Evolutionary conservation across 2,329 filamentous ascomycete species (phyloP).

Genomic region (Aspergillus alliaceus): DNA sequence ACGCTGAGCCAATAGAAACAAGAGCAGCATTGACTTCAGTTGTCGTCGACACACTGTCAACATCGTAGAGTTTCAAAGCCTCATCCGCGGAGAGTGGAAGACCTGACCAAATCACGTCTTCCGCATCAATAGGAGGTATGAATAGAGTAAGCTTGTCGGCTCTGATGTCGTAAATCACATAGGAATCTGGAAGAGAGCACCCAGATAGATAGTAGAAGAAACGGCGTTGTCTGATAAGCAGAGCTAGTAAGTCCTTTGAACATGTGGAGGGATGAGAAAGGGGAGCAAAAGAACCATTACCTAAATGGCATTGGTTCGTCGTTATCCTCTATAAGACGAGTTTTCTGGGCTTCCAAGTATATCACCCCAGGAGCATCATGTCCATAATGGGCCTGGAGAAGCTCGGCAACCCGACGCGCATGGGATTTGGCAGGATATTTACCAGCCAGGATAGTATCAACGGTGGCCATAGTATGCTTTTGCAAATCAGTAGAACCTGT

Average conservation of each 20-base stretch:
- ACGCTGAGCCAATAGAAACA: conserved; percentile 45
- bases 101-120: conserved; percentile 90
- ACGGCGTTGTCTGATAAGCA: conserved; percentile 69
- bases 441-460: conserved; percentile 48
- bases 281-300: conserved; percentile 44
- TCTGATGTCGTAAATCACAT: conserved; percentile 76
- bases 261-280: background rate
- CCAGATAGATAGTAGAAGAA: conserved; percentile 95
- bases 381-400: conserved; percentile 62
- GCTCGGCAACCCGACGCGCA: conserved; percentile 77
- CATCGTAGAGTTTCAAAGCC: conserved; percentile 73
- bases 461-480: conserved; percentile 27
- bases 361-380: conserved; percentile 70
- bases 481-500: background rate
- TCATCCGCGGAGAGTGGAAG: conserved; percentile 76
- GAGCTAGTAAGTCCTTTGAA: conserved; percentile 5
- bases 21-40: conserved; percentile 75
- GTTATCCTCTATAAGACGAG: conserved; percentile 82
- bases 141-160: conserved; percentile 76
- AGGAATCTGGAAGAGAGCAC: conserved; percentile 76
- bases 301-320: conserved; percentile 80
- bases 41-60: conserved; percentile 73
- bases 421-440: conserved; percentile 85
- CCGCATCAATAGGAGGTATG: conserved; percentile 84
- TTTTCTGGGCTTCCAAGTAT: conserved; percentile 84